Percentiles rank a stretch among this genome's conserved stretches.
Evolutionary conservation across 441 rosid species (phyloP).

Genomic region (Dalechampia spathulata): DNA sequence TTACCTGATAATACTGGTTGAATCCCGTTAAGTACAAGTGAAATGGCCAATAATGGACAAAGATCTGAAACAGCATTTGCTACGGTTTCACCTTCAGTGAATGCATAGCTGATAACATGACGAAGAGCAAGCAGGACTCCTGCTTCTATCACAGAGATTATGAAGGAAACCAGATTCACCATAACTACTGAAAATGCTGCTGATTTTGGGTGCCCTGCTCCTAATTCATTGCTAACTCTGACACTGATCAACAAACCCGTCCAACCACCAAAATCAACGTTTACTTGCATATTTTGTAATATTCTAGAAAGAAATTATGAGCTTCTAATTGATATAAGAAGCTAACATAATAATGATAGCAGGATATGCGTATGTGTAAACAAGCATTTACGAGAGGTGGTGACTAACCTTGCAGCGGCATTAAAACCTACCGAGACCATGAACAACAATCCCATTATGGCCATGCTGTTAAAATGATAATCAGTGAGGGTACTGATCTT

Average conservation of each 20-base stretch:
- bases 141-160: conserved; percentile 31
- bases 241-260: conserved; percentile 17
- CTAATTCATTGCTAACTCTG: conserved; percentile 23
- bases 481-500: no score
- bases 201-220: conserved; percentile 19
- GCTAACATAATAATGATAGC: no score
- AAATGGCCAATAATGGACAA: conserved; percentile 35
- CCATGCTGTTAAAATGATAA: conserved; percentile 45
- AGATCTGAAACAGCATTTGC: conserved; percentile 46
- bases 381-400: no score
- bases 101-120: conserved; percentile 42
- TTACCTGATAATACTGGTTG: conserved; percentile 61
- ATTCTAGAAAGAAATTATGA: no score
- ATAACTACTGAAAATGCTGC: conserved; percentile 18
- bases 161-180: conserved; percentile 10
- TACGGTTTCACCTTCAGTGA: conserved; percentile 40
- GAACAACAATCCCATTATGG: conserved; percentile 42
- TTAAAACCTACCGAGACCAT: conserved; percentile 87
- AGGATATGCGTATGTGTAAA: no score
- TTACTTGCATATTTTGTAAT: no score
- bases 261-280: no score
- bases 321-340: no score
- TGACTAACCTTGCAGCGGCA: conserved; percentile 74
- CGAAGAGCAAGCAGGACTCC: conserved; percentile 30
- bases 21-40: conserved; percentile 46